phyloP scores from a whole-genome alignment of 2,329 filamentous ascomycete species.

The Penicillium rolfsii region DNA sequence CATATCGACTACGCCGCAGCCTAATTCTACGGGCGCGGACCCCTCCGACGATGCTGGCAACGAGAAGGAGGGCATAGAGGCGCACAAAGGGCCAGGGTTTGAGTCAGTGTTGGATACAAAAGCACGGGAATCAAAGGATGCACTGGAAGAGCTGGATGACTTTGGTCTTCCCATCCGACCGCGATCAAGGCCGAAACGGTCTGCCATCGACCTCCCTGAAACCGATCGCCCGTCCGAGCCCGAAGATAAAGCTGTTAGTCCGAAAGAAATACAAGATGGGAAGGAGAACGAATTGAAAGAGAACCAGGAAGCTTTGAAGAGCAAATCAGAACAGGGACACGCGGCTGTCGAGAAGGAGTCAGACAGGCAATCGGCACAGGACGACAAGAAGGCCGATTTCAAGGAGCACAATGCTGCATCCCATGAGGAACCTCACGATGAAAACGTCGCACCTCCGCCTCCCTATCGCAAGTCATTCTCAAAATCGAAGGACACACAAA shows the following conservation, averaged over 20 bases:
- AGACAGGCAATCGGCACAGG: slow-evolving; percentile 8
- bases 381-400: slow-evolving; percentile 9
- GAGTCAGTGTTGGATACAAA: slow-evolving; percentile 7
- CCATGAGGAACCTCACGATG: slow-evolving; percentile 14
- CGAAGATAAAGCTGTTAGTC: slow-evolving; percentile 11
- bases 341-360: background rate
- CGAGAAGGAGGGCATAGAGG: slow-evolving; percentile 24
- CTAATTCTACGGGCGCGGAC: slow-evolving; percentile 13
- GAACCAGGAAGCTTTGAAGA: background rate
- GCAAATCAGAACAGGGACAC: background rate
- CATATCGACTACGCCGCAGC: slow-evolving; percentile 16
- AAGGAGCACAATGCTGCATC: slow-evolving; percentile 8
- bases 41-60: slow-evolving; percentile 15
- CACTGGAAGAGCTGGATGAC: slow-evolving; percentile 38
- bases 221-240: slow-evolving; percentile 29
- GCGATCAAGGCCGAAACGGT: slow-evolving; percentile 23
- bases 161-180: slow-evolving; percentile 45
- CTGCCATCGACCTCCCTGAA: slow-evolving; percentile 21
- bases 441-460: slow-evolving; percentile 9
- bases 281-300: background rate
- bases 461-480: slow-evolving; percentile 23
- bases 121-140: slow-evolving; percentile 9
- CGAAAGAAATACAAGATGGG: background rate
- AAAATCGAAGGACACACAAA: slow-evolving; percentile 35
- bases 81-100: slow-evolving; percentile 7